Conservation (phyloP, 2,329 filamentous ascomycete genomes). For the Pseudogymnoascus verrucosus region DNA sequence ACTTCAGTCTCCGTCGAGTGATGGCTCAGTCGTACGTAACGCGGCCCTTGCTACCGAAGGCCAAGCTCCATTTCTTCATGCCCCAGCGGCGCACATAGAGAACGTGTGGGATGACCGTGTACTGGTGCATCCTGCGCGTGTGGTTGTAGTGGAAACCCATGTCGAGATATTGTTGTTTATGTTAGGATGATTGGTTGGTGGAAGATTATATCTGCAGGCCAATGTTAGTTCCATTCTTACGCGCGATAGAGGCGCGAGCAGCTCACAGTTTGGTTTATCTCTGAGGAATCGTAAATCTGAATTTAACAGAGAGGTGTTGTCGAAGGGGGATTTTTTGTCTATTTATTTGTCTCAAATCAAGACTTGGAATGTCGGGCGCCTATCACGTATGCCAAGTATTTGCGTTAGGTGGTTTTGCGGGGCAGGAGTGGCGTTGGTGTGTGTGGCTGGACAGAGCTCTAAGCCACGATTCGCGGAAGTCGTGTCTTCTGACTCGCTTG, state of each 20-base stretch:
- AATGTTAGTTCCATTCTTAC: background rate
- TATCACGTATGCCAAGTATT: slow-evolving; percentile 3
- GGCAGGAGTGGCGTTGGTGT: background rate
- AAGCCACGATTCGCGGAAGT: background rate
- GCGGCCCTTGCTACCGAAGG: slow-evolving; percentile 15
- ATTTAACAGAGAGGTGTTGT: background rate
- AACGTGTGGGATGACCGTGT: slow-evolving; percentile 17
- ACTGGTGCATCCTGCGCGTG: slow-evolving; percentile 17
- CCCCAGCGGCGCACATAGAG: slow-evolving; percentile 20
- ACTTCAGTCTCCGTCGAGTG: background rate
- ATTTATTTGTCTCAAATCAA: slow-evolving; percentile 1
- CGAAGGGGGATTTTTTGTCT: background rate
- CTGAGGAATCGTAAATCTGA: background rate
- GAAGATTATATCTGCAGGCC: background rate
- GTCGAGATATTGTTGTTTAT: background rate
- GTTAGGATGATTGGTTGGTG: background rate
- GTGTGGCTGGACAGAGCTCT: background rate
- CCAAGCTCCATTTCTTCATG: slow-evolving; percentile 16
- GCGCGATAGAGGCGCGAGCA: background rate
- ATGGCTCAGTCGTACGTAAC: slow-evolving; percentile 12
- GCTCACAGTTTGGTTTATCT: background rate
- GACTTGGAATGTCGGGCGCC: background rate
- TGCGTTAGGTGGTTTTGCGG: background rate
- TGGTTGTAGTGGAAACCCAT: slow-evolving; percentile 12
- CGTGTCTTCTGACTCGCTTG: background rate